Evolutionary conservation across 164 flowering plant species (phyloP).

Genomic region (Umbellularia californica): DNA sequence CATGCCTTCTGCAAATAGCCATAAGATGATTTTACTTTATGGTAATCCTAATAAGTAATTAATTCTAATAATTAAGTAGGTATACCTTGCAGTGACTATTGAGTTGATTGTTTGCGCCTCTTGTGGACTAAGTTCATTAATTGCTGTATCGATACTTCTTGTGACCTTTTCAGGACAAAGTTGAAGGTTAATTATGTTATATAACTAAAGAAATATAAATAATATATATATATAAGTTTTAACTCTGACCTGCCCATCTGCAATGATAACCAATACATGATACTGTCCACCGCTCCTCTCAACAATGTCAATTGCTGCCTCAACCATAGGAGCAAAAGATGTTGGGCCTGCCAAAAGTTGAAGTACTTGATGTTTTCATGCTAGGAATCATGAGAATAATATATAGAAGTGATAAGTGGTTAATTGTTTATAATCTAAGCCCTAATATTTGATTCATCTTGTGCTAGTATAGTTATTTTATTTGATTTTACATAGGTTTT

Average conservation of each 20-base stretch:
- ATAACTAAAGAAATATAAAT: background rate
- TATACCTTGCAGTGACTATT: slow-evolving; percentile 10
- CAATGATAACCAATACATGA: slow-evolving; percentile 55
- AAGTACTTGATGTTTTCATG: background rate
- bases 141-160: slow-evolving; percentile 11
- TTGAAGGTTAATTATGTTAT: background rate
- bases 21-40: too few relatives aligned
- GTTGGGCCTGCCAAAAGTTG: slow-evolving; percentile 57
- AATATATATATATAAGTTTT: background rate
- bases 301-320: slow-evolving; percentile 70
- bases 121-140: slow-evolving; percentile 8
- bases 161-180: slow-evolving; percentile 5
- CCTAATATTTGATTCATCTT: too few relatives aligned
- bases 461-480: too few relatives aligned
- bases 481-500: too few relatives aligned
- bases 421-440: too few relatives aligned
- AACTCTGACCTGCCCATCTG: slow-evolving; percentile 38
- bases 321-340: slow-evolving; percentile 67
- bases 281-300: slow-evolving; percentile 63
- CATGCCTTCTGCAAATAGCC: background rate
- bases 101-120: slow-evolving; percentile 8
- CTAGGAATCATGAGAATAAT: background rate
- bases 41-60: too few relatives aligned
- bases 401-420: too few relatives aligned
- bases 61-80: background rate